These are phyloP conservation scores for Spiromastix sp. DNA, from an alignment of 2,329 filamentous ascomycete species.

Conservation along the genomic window DNA sequence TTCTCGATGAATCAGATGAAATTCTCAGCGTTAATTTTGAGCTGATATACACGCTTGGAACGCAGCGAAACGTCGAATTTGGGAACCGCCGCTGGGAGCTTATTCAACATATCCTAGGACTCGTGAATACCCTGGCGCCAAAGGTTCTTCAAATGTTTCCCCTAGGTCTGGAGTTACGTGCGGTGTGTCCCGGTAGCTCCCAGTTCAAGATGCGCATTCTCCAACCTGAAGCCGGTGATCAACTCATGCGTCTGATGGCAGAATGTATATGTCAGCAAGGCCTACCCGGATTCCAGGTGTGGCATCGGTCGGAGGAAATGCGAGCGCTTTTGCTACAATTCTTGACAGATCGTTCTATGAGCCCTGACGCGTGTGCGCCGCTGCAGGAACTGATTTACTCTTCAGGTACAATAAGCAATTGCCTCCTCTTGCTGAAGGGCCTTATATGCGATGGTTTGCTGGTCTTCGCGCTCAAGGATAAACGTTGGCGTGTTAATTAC, in stretches of 20 bases:
- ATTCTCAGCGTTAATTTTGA: slow-evolving; percentile 51
- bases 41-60: slow-evolving; percentile 51
- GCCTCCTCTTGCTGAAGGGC: slow-evolving; percentile 27
- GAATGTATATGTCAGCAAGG: slow-evolving; percentile 36
- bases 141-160: slow-evolving; percentile 5
- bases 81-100: slow-evolving; percentile 46
- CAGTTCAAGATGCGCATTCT: slow-evolving; percentile 45
- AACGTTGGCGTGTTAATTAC: slow-evolving; percentile 57
- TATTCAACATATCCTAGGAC: slow-evolving; percentile 42
- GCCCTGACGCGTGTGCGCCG: slow-evolving; percentile 28
- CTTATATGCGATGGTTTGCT: slow-evolving; percentile 48
- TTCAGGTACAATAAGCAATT: slow-evolving; percentile 28
- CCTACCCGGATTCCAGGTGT: slow-evolving; percentile 35
- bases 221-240: slow-evolving; percentile 23
- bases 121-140: slow-evolving; percentile 22
- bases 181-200: slow-evolving; percentile 15
- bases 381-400: slow-evolving; percentile 31
- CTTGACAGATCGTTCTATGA: slow-evolving; percentile 31
- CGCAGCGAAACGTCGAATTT: slow-evolving; percentile 40
- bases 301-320: slow-evolving; percentile 20
- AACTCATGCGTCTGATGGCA: slow-evolving; percentile 17
- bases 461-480: slow-evolving; percentile 42
- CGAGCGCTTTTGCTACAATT: slow-evolving; percentile 32
- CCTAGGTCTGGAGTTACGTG: slow-evolving; percentile 1
- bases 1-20: slow-evolving; percentile 57